Percentiles rank a stretch among this genome's conserved stretches.
These are phyloP conservation scores for Rhizopus microsporus DNA, from an alignment of 371 early-diverging fungal genomes.

Conservation along the genomic window DNA sequence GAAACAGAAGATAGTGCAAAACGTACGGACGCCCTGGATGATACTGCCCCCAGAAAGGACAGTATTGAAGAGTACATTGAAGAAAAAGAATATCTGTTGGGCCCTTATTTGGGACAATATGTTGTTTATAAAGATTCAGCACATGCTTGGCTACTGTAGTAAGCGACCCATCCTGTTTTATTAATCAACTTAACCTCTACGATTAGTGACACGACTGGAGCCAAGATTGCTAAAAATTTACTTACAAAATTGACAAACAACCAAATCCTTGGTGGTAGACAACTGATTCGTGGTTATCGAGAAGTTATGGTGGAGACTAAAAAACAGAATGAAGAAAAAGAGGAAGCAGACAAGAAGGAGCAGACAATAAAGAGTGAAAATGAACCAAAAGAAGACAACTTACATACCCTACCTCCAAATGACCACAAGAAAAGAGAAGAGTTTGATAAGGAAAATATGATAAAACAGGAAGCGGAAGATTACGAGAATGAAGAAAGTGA, in stretches of 20 bases:
- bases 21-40: constrained; percentile 15
- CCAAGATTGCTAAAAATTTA: constrained; percentile 73
- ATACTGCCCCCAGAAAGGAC: not conserved
- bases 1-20: constrained; percentile 3
- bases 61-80: constrained; percentile 39
- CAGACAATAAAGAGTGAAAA: not conserved
- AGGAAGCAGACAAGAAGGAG: constrained; percentile 7
- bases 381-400: not conserved
- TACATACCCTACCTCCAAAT: not conserved
- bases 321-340: constrained; percentile 12
- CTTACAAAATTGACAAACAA: constrained; percentile 64
- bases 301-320: constrained; percentile 57
- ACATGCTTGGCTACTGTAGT: constrained; percentile 72
- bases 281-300: constrained; percentile 72
- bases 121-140: constrained; percentile 66
- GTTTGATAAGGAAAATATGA: constrained; percentile 26
- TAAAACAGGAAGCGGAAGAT: constrained; percentile 53
- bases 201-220: constrained; percentile 41
- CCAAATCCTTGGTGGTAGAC: constrained; percentile 67
- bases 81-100: constrained; percentile 71
- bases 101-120: constrained; percentile 73
- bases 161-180: not conserved
- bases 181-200: not conserved
- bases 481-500: constrained; percentile 61
- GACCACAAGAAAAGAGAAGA: constrained; percentile 8